Conservation (phyloP, 352 stramenopile genomes). For the Phytopythium vexans region DNA sequence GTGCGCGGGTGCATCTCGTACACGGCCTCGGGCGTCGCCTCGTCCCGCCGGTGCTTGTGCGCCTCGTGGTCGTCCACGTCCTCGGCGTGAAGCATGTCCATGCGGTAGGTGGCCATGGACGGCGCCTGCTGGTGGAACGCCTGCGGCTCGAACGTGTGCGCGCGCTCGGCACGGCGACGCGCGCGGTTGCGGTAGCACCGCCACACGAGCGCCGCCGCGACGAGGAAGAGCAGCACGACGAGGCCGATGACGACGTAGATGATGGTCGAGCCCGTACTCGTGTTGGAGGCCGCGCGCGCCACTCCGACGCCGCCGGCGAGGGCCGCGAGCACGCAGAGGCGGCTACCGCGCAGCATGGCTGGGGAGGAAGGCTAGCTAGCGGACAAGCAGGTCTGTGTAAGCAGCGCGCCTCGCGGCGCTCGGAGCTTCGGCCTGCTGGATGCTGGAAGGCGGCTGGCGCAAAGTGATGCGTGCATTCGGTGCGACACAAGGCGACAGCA, state of each 20-base stretch:
- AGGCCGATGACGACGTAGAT: conserved; percentile 60
- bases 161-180: conserved; percentile 2
- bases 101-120: neutral
- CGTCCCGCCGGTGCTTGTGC: neutral
- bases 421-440: no score
- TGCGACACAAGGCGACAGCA: no score
- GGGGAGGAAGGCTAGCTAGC: no score
- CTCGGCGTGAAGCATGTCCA: neutral
- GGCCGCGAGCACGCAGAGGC: no score
- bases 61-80: neutral
- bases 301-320: neutral
- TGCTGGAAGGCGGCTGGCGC: no score
- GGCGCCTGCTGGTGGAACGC: conserved; percentile 8
- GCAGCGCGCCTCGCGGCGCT: no score
- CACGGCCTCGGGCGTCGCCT: neutral
- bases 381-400: neutral
- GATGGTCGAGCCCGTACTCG: conserved; percentile 32
- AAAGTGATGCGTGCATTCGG: no score
- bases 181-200: conserved; percentile 37
- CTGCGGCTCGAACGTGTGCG: conserved; percentile 15
- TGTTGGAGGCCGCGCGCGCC: conserved; percentile 10
- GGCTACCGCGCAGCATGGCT: no score
- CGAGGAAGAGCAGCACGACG: conserved; percentile 44
- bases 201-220: conserved; percentile 49
- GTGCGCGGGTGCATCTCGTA: neutral